These are phyloP conservation scores for Exutisphaerella laricina DNA, from an alignment of 2,329 filamentous ascomycete genomes.

Conservation along the genomic window DNA sequence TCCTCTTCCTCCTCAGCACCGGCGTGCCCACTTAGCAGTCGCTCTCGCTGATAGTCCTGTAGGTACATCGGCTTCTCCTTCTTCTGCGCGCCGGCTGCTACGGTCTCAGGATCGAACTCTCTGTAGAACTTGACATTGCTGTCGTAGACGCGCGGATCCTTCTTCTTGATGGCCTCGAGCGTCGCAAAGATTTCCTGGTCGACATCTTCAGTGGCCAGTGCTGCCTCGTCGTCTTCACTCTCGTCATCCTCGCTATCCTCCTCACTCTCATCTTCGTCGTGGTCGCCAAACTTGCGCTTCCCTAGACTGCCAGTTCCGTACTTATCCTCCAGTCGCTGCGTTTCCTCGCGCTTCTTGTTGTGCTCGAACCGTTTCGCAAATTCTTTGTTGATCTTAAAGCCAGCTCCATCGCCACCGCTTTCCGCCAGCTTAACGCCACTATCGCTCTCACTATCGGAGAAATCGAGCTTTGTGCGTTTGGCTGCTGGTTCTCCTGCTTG, in stretches of 20 bases:
- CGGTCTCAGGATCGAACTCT: constrained; percentile 52
- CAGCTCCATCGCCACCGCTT: constrained; percentile 11
- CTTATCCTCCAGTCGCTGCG: constrained; percentile 79
- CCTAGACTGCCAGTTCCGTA: constrained; percentile 48
- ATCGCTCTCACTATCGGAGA: constrained; percentile 21
- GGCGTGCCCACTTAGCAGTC: constrained; percentile 67
- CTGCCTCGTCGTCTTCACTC: constrained; percentile 84
- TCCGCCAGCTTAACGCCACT: constrained; percentile 23
- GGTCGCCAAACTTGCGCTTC: constrained; percentile 32
- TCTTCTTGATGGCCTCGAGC: constrained; percentile 77
- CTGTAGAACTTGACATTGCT: constrained; percentile 71
- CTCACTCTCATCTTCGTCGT: constrained; percentile 42
- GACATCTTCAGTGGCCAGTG: constrained; percentile 76
- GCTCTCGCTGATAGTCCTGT: constrained; percentile 86
- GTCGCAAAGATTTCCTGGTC: constrained; percentile 85
- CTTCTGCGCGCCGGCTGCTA: constrained; percentile 31
- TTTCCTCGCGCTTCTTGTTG: constrained; percentile 94
- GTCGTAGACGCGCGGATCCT: constrained; percentile 90
- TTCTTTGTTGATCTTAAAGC: constrained; percentile 79
- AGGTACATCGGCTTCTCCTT: constrained; percentile 81
- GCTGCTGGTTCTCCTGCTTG: constrained; percentile 17
- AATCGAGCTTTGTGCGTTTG: constrained; percentile 32
- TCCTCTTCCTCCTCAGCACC: constrained; percentile 55
- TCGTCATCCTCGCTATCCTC: constrained; percentile 65
- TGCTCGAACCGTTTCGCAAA: constrained; percentile 87